Evolutionary conservation across 1,284 basidiomycete genomes (phyloP), one percentile per base, ranked within the genome.

Genomic region (Fistulina hepatica): DNA sequence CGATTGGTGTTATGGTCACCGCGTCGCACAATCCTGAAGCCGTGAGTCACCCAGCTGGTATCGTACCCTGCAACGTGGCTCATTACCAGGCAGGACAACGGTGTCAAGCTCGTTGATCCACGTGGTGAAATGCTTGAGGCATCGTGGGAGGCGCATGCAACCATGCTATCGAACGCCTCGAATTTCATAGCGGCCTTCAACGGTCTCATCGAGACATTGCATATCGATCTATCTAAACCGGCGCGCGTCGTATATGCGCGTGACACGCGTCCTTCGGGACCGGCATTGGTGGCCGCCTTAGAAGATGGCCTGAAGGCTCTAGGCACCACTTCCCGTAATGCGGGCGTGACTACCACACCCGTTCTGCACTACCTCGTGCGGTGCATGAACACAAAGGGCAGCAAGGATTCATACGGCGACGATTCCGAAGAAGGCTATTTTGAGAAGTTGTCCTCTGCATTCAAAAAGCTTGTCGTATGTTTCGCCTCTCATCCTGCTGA

Each of bases 81-180:
- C 19, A 16, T 16, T 19, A 4, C 44, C 13, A 42, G 21, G 9
- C 52, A 97, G 89, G 95, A 99, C 60, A 99, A 99, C 58, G 95
- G 95, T 23, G 90, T 97, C 45, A 99, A 98, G 60, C 76, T 98
- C 36, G 90, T 99, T 31, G 95, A 99, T 62, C 89, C 95, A 12
- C 78, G 78, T 10, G 95, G 95, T n/a, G 95, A 99, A 59, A 99
- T 99, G 95, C 74, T 99, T n/a, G 86, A 94, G 53, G 67, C 84
- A 1, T 73, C 86, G 22, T 99, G 95, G 95, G 95, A 99, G 59
- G 56, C 59, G 0, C 76, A 94, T 55, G 93, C 94, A 15, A 94
- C 95, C 5, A 59, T 61, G 5, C 65, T 98, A n/a, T 86, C 93
- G 43, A 98, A 98, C 58, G 89, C 90, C 15, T 71, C 77, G 32